Evolutionary conservation across 2,329 filamentous ascomycete genomes (phyloP).

Genomic region (Trichothecium sympodiale): DNA sequence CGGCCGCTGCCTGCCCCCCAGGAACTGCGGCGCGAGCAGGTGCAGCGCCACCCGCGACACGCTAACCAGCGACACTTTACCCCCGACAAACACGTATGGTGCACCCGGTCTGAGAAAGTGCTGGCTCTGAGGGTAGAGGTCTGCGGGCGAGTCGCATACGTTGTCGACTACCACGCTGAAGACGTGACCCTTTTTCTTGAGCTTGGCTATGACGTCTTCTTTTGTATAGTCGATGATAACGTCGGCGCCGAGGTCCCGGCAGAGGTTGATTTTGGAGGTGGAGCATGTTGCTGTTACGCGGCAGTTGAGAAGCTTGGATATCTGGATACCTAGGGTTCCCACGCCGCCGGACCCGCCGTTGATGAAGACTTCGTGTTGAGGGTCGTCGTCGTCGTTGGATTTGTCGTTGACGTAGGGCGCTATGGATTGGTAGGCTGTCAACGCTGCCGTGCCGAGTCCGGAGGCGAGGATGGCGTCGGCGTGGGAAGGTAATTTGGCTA

Average conservation of each 20-base stretch:
- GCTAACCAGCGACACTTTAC: slow-evolving; percentile 17
- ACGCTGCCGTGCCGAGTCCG: slow-evolving; percentile 28
- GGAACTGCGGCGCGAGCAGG: slow-evolving; percentile 18
- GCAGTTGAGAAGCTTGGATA: slow-evolving; percentile 51
- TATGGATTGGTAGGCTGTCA: slow-evolving; percentile 38
- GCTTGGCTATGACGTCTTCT: slow-evolving; percentile 31
- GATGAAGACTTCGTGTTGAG: too few relatives aligned
- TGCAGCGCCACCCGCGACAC: slow-evolving; percentile 13
- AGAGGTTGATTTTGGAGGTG: slow-evolving; percentile 44
- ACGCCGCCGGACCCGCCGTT: slow-evolving; percentile 56
- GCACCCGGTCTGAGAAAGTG: slow-evolving; percentile 36
- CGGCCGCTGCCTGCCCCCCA: slow-evolving; percentile 29
- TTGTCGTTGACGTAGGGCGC: slow-evolving; percentile 40
- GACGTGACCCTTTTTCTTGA: slow-evolving; percentile 33
- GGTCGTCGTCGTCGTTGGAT: not conserved
- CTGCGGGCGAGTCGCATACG: slow-evolving; percentile 34
- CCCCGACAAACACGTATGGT: slow-evolving; percentile 40
- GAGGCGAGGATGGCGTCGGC: slow-evolving; percentile 30
- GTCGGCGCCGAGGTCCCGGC: slow-evolving; percentile 50
- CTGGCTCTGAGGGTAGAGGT: slow-evolving; percentile 41
- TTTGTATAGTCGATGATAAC: slow-evolving; percentile 52
- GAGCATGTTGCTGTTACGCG: slow-evolving; percentile 52
- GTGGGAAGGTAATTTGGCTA: slow-evolving; percentile 26
- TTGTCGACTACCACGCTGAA: slow-evolving; percentile 49
- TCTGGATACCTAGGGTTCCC: slow-evolving; percentile 51